Evolutionary conservation across 2,329 filamentous ascomycete species (phyloP).

Genomic region (Gaeumannomyces sp.): DNA sequence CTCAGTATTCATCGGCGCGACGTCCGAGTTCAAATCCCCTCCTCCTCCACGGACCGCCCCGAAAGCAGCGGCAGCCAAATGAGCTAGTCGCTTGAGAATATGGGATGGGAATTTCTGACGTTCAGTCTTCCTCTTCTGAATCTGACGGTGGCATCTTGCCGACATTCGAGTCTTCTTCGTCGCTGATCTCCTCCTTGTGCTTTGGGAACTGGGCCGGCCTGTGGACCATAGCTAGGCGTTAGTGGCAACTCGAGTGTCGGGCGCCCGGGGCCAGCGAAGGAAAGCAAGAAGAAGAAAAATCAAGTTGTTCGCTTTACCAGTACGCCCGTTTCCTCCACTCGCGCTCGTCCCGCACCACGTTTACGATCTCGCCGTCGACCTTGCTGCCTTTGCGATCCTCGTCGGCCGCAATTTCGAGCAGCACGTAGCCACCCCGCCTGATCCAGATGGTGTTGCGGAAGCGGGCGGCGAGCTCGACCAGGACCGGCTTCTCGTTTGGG

Average conservation of each 20-base stretch:
- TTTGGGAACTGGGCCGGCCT: conserved; percentile 80
- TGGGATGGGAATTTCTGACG: background rate
- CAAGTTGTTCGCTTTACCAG: conserved; percentile 52
- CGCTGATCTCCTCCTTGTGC: conserved; percentile 53
- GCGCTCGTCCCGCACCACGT: conserved; percentile 87
- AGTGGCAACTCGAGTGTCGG: background rate
- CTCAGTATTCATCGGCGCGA: conserved; percentile 53
- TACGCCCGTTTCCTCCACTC: conserved; percentile 83
- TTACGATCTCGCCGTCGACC: conserved; percentile 82
- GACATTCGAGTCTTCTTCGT: conserved; percentile 70
- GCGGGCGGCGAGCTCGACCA: conserved; percentile 72
- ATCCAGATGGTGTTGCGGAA: conserved; percentile 95
- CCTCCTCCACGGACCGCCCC: background rate
- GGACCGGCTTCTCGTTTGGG: conserved; percentile 56
- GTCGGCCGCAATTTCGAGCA: conserved; percentile 63
- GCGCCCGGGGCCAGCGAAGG: no score
- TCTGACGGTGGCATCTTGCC: conserved; percentile 82
- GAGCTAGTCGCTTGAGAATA: background rate
- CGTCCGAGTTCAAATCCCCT: conserved; percentile 30
- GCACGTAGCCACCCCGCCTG: conserved; percentile 78
- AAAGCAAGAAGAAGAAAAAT: background rate
- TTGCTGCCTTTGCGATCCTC: conserved; percentile 66
- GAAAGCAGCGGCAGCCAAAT: background rate
- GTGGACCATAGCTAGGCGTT: conserved; percentile 14
- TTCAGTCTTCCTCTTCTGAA: conserved; percentile 57